Percentiles rank a stretch among this genome's conserved stretches.
Evolutionary conservation across 1,139 yeast species (phyloP).

Genomic region (Nakaseomyces uthaithaninus): DNA sequence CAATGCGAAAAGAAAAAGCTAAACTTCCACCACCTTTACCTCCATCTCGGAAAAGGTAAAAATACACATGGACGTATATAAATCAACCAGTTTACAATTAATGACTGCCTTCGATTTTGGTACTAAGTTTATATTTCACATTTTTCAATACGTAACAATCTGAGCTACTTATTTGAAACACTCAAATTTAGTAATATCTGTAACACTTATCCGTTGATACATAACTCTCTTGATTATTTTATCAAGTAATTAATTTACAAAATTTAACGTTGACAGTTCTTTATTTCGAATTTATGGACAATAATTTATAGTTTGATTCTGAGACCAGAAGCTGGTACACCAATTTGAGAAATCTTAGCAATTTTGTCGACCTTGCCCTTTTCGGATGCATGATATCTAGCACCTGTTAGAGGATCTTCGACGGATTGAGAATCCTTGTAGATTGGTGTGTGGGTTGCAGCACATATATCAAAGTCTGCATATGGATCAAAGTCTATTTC

Average conservation of each 20-base stretch:
- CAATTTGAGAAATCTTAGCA: constrained; percentile 70
- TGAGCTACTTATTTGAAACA: too few relatives aligned
- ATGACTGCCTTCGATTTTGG: too few relatives aligned
- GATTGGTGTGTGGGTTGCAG: constrained; percentile 80
- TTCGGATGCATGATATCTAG: constrained; percentile 68
- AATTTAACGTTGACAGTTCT: too few relatives aligned
- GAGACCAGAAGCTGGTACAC: constrained; percentile 94
- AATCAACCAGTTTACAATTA: too few relatives aligned
- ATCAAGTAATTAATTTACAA: neutral
- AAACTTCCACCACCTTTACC: constrained; percentile 13
- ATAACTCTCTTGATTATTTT: neutral
- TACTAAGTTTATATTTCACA: too few relatives aligned
- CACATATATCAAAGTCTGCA: constrained; percentile 86
- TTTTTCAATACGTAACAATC: too few relatives aligned
- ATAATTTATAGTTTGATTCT: constrained; percentile 33
- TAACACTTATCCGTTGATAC: too few relatives aligned
- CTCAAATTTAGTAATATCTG: too few relatives aligned
- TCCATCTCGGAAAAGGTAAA: constrained; percentile 7
- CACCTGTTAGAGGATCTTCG: constrained; percentile 83
- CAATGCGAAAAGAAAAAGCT: constrained; percentile 11
- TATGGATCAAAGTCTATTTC: constrained; percentile 89
- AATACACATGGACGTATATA: too few relatives aligned
- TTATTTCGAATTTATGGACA: neutral
- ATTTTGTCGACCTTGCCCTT: constrained; percentile 75
- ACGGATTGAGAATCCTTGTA: constrained; percentile 65